phyloP scores from a whole-genome alignment of 169 alveolate genomes.

The Eimeria tenella region DNA sequence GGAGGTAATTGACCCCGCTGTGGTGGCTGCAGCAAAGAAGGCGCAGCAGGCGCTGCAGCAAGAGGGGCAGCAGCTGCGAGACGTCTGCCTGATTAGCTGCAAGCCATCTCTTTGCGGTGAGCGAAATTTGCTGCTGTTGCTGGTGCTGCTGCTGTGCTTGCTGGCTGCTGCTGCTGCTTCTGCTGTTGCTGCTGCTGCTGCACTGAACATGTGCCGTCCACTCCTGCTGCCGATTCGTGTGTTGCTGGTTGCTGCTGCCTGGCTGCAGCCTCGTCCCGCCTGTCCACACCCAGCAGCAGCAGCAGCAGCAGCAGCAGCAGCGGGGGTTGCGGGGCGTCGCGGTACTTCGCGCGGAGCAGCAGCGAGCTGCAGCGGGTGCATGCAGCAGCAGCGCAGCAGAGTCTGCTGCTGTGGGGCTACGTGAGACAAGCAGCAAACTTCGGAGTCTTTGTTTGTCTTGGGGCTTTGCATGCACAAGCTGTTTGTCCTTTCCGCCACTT shows the following conservation, averaged over 20 bases:
- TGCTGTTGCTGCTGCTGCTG: not conserved
- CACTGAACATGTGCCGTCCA: not conserved
- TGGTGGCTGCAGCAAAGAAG: not conserved
- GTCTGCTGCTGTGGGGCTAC: conserved; percentile 18
- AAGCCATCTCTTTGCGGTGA: conserved; percentile 10
- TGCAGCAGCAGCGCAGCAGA: conserved; percentile 36
- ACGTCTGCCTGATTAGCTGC: conserved; percentile 12
- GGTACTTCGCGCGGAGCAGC: conserved; percentile 32
- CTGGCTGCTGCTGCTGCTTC: not conserved
- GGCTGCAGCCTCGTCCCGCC: conserved; percentile 24
- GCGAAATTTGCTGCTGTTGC: not conserved
- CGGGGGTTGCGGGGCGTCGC: not conserved
- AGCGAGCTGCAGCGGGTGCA: conserved; percentile 13
- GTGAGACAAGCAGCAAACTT: not conserved
- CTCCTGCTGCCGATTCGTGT: not conserved
- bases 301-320: conserved; percentile 15
- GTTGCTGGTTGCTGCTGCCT: not conserved
- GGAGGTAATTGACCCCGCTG: not conserved
- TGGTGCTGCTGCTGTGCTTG: not conserved
- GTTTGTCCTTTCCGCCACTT: not conserved
- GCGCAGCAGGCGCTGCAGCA: not conserved
- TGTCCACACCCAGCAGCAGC: not conserved
- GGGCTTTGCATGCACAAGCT: conserved; percentile 29
- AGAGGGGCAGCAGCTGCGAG: conserved; percentile 19
- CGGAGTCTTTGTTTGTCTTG: conserved; percentile 10